Conservation (phyloP, 208 protist genomes). For the Acanthamoeba sp. region DNA sequence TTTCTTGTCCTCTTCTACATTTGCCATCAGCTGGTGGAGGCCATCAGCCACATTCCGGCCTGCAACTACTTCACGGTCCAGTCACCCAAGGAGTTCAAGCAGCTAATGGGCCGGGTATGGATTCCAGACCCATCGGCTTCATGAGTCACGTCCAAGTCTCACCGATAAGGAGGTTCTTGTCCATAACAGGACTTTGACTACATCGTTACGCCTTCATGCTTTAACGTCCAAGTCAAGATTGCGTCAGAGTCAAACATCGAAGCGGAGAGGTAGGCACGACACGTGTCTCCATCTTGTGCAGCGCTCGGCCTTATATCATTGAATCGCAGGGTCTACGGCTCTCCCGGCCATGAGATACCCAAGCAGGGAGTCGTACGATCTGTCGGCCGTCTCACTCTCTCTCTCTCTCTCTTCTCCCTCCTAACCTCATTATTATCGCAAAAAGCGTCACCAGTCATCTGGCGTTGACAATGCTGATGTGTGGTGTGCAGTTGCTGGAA, state of each 20-base stretch:
- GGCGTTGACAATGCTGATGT: not conserved
- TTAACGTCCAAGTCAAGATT: not conserved
- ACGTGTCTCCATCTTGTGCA: no score
- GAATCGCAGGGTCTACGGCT: not conserved
- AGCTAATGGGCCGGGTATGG: not conserved
- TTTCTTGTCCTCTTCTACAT: no score
- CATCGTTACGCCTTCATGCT: not conserved
- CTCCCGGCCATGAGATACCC: constrained; percentile 1
- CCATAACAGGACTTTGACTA: not conserved
- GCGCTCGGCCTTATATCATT: not conserved
- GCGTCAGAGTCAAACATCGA: not conserved
- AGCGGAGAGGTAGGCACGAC: not conserved
- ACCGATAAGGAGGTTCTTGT: not conserved
- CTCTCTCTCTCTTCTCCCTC: no score
- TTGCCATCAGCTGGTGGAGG: not conserved
- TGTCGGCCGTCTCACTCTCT: no score
- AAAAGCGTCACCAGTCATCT: no score
- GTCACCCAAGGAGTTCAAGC: constrained; percentile 15
- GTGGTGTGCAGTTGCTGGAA: not conserved
- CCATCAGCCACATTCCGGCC: not conserved
- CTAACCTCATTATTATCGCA: no score
- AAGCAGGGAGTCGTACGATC: not conserved
- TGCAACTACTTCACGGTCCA: constrained; percentile 5
- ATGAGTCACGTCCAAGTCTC: no score
- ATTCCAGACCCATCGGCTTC: no score